phyloP scores from a whole-genome alignment of 2,329 filamentous ascomycete species.

The Calonectria crousiana region DNA sequence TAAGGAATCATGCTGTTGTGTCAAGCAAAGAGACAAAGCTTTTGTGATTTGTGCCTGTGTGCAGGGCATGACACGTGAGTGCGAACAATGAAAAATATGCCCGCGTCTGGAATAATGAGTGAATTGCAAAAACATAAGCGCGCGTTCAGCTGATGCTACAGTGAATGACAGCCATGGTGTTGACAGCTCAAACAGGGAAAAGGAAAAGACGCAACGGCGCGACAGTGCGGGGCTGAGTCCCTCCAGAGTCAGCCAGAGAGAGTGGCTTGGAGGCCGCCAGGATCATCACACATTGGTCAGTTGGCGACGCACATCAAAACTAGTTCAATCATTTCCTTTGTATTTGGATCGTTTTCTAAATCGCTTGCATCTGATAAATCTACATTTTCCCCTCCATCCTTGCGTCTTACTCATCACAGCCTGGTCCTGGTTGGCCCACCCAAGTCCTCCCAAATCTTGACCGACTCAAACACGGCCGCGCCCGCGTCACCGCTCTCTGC shows the following conservation, averaged over 20 bases:
- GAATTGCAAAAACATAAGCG: background rate
- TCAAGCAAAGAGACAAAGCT: background rate
- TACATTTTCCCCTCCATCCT: too few species aligned
- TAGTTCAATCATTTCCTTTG: background rate
- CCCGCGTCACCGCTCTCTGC: constrained; percentile 26
- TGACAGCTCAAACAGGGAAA: background rate
- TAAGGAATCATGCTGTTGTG: background rate
- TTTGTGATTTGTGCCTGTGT: background rate
- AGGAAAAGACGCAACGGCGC: background rate
- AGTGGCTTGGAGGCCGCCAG: background rate
- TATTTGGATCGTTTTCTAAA: background rate
- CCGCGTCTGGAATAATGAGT: background rate
- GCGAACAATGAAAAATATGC: background rate
- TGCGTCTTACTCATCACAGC: too few species aligned
- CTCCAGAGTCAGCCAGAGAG: too few species aligned
- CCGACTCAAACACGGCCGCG: constrained; percentile 33
- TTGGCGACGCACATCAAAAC: background rate
- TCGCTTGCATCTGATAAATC: background rate
- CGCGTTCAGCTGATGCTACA: background rate
- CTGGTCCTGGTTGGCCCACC: background rate
- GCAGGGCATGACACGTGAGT: background rate
- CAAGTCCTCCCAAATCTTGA: constrained; percentile 39
- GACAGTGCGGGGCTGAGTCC: background rate
- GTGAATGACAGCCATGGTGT: background rate
- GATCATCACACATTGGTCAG: background rate